Base-by-base conservation (phyloP, 2,329 filamentous ascomycete species). In the Paracoccidioides brasiliensis region DNA sequence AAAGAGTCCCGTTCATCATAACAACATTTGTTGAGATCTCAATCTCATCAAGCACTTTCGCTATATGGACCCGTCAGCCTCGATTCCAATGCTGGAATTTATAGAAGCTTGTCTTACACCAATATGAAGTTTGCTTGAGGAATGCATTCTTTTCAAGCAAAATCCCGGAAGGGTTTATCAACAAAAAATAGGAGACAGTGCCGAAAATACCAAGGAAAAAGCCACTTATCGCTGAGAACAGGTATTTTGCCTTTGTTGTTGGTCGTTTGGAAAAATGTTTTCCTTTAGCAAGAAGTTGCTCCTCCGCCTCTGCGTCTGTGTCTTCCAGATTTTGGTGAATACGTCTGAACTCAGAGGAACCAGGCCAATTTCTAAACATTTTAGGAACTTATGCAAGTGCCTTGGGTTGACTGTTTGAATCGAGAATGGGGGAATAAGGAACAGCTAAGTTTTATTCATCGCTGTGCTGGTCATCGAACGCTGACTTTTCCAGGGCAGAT, bases 1-100 rank as follows among this genome's bases (percentile, higher is more conserved):
- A 67, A 14, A 67, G 55, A 5, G 60, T 63, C 22, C 65, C 66
- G 48, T 67, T 63, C 15, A 66, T 53, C 33, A 42, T 42, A 32
- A 52, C 55, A 3, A 52, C 44, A 28, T 57, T 51, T 28, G 55
- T 56, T 14, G 53, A 51, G 15, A 59, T 57, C 32, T 60, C 54
- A 7, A 57, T 45, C 6, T 57, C 44, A 45, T 60, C 57, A 15
- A 60, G 52, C 9, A 61, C 44, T 30, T 57, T 59, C 1, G 60
- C 60, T 61, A 48, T 38, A 55, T 12, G 30, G 5, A 10, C 0
- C 22, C 5, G 10, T 55, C n/a, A 55, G 53, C 41, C 12, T 10
- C 3, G 3, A 43, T 55, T 28, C 6, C 12, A 9, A 2, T 22
- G 12, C 2, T 37, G 15, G 6, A 44, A 5, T 4, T 38, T 28